phyloP scores from a whole-genome alignment of 257 asterid species.

The Solanum habrochaites region DNA sequence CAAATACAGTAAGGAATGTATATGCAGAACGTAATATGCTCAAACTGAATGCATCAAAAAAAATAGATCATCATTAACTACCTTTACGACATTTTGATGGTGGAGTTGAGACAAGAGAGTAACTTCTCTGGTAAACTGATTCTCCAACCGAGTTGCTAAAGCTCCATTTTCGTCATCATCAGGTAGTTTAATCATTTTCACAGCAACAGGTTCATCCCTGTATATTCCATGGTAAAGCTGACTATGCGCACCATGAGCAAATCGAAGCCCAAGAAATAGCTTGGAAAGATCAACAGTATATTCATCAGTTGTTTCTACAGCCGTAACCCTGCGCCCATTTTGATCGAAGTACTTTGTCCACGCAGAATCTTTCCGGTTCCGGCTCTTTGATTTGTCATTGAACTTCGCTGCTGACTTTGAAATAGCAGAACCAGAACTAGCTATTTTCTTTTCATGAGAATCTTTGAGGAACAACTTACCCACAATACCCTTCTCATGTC shows the following conservation, averaged over 20 bases:
- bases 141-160: constrained; percentile 17
- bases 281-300: constrained; percentile 23
- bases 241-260: constrained; percentile 41
- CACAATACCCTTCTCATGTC: constrained; percentile 6
- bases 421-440: constrained; percentile 6
- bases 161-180: constrained; percentile 27
- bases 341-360: constrained; percentile 33
- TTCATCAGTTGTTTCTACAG: constrained; percentile 22
- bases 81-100: constrained; percentile 29
- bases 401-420: constrained; percentile 5
- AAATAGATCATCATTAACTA: neutral
- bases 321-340: constrained; percentile 16
- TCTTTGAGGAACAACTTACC: constrained; percentile 13
- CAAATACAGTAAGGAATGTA: neutral
- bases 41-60: neutral
- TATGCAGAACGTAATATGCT: neutral
- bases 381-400: constrained; percentile 5
- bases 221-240: constrained; percentile 36
- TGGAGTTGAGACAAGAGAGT: constrained; percentile 29
- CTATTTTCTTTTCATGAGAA: constrained; percentile 3
- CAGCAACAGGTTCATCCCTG: constrained; percentile 31
- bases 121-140: constrained; percentile 27
- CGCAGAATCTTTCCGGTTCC: constrained; percentile 15
- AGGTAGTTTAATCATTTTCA: constrained; percentile 20
- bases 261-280: constrained; percentile 26